A percentile compares a stretch with the other conserved stretches of the same genome.
phyloP scores from a whole-genome alignment of 2,329 filamentous ascomycete genomes.

The Bipolaris sorokiniana region DNA sequence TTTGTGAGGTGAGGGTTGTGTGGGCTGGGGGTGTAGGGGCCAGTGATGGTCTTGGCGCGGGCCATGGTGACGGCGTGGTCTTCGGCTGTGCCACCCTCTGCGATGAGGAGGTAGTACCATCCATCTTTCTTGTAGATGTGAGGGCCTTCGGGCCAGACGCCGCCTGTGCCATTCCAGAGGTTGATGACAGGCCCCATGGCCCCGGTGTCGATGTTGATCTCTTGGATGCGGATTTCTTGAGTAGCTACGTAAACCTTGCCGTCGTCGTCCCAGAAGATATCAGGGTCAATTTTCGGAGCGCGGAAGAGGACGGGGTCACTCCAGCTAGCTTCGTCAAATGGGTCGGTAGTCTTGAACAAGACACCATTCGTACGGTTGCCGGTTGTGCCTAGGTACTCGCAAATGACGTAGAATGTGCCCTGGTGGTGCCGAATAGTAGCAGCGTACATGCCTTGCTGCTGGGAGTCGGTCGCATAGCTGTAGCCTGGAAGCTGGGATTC shows the following conservation, averaged over 20 bases:
- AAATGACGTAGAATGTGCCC: constrained; percentile 31
- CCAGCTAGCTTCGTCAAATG: constrained; percentile 23
- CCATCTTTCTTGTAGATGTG: constrained; percentile 48
- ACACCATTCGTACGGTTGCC: background rate
- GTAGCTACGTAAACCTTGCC: constrained; percentile 57
- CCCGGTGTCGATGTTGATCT: constrained; percentile 46
- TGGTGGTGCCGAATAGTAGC: constrained; percentile 32
- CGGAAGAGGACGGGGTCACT: constrained; percentile 33
- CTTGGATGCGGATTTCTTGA: constrained; percentile 14
- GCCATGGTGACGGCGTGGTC: constrained; percentile 47
- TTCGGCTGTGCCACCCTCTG: constrained; percentile 45
- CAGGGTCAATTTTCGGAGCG: constrained; percentile 53
- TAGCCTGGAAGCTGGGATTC: constrained; percentile 45
- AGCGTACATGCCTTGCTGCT: constrained; percentile 30
- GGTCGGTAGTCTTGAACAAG: constrained; percentile 25
- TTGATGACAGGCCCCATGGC: constrained; percentile 33
- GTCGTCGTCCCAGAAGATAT: constrained; percentile 63
- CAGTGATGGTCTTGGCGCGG: constrained; percentile 40
- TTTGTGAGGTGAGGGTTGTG: constrained; percentile 49
- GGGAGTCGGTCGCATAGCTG: constrained; percentile 8
- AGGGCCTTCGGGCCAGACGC: constrained; percentile 41
- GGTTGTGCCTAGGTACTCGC: constrained; percentile 17
- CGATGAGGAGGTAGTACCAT: constrained; percentile 43
- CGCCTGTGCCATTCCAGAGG: constrained; percentile 29
- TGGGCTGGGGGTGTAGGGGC: constrained; percentile 43